phyloP scores from a whole-genome alignment of 495 filamentous ascomycete species.

The Copromyces sp. region DNA sequence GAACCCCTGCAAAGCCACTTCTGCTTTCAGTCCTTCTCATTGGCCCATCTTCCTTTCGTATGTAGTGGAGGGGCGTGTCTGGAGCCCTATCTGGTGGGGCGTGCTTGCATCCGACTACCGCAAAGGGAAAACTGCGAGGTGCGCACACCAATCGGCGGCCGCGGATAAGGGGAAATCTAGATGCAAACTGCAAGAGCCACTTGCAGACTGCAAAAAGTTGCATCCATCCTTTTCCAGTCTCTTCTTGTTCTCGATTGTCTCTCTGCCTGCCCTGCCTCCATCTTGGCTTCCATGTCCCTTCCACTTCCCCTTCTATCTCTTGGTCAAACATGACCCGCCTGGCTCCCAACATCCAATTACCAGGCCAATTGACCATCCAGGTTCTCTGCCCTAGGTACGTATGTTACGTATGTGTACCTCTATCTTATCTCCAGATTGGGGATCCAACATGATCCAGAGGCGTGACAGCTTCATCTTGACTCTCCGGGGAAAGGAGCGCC shows the following conservation, averaged over 20 bases:
- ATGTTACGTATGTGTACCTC: too few relatives aligned
- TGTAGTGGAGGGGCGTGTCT: slow-evolving; percentile 4
- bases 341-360: too few relatives aligned
- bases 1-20: background rate
- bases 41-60: slow-evolving; percentile 1
- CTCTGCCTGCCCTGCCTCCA: background rate
- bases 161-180: slow-evolving; percentile 4
- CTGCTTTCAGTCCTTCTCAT: background rate
- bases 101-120: slow-evolving; percentile 5
- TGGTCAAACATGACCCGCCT: background rate
- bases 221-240: too few relatives aligned
- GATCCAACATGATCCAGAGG: too few relatives aligned
- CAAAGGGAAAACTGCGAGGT: background rate
- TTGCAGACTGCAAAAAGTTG: background rate
- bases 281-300: slow-evolving; percentile 1
- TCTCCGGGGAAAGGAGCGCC: background rate
- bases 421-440: background rate
- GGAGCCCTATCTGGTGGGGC: background rate
- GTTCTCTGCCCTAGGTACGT: background rate
- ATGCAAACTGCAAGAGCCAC: background rate
- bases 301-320: background rate
- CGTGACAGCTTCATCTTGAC: background rate
- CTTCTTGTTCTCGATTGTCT: background rate
- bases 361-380: background rate
- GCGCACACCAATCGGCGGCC: slow-evolving; percentile 3